Conservation (phyloP, 75 land plant genomes). For the Pseudotsuga menziesii region DNA sequence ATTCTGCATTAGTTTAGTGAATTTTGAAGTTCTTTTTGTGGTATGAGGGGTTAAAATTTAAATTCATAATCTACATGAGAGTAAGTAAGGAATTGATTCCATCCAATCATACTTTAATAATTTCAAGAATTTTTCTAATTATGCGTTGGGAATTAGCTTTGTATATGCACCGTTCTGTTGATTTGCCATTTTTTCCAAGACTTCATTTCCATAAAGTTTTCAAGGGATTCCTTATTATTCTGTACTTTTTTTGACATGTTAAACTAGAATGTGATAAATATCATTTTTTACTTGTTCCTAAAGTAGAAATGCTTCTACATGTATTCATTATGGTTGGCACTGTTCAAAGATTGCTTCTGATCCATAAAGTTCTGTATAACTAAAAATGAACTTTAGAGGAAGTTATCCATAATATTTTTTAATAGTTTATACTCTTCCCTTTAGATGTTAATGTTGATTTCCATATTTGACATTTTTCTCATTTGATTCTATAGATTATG, state of each 20-base stretch:
- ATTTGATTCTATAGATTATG: conserved; percentile 29
- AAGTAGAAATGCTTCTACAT: not conserved
- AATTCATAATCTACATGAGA: conserved; percentile 40
- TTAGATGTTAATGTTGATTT: not conserved
- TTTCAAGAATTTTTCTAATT: too few relatives aligned
- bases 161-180: too few relatives aligned
- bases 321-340: not conserved
- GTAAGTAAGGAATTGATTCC: conserved; percentile 29
- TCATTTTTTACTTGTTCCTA: not conserved
- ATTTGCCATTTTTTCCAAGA: too few relatives aligned
- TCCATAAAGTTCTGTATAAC: not conserved
- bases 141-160: too few relatives aligned
- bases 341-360: not conserved
- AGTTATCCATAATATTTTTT: not conserved
- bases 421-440: not conserved
- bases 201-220: too few relatives aligned
- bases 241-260: too few relatives aligned
- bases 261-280: not conserved
- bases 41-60: conserved; percentile 68
- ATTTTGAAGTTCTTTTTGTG: conserved; percentile 64
- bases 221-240: too few relatives aligned
- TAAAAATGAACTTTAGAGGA: not conserved
- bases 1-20: not conserved
- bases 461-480: not conserved
- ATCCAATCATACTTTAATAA: not conserved